Conservation (phyloP, 2,329 filamentous ascomycete species). For the Arthrobotrys musiformis region DNA sequence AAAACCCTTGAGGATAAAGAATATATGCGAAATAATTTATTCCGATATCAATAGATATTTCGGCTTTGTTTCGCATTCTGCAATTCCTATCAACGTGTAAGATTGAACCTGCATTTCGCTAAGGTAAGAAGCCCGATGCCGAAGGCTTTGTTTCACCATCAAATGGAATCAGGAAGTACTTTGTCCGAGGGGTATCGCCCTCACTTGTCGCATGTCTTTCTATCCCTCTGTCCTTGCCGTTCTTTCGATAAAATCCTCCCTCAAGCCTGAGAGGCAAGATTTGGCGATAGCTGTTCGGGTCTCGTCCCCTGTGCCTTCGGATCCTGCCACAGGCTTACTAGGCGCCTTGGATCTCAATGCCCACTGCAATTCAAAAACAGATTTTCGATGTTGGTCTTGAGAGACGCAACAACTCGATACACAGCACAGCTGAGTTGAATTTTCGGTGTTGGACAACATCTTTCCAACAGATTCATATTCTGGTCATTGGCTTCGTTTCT, state of each 20-base stretch:
- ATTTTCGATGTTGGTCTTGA: not conserved
- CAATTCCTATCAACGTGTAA: conserved; percentile 26
- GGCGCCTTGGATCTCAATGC: not conserved
- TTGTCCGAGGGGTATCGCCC: not conserved
- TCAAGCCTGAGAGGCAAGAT: not conserved
- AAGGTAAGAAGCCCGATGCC: conserved; percentile 26
- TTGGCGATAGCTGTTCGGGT: not conserved
- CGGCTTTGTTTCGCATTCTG: conserved; percentile 53
- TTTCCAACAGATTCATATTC: not conserved
- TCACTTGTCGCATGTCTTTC: not conserved
- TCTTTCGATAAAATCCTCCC: not conserved
- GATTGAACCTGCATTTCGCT: conserved; percentile 47
- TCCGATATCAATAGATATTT: conserved; percentile 51
- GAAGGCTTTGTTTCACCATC: conserved; percentile 34
- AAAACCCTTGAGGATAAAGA: conserved; percentile 16
- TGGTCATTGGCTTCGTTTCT: not conserved
- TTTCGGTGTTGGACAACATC: not conserved
- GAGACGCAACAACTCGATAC: not conserved
- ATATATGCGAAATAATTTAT: conserved; percentile 30
- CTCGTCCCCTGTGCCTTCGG: not conserved
- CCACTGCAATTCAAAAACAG: not conserved
- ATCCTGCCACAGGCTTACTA: not conserved
- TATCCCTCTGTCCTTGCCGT: not conserved
- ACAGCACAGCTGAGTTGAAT: not conserved
- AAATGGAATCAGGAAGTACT: not conserved